Evolutionary conservation across 768 basidiomycete species (phyloP).

Genomic region (Crepidotus variabilis): DNA sequence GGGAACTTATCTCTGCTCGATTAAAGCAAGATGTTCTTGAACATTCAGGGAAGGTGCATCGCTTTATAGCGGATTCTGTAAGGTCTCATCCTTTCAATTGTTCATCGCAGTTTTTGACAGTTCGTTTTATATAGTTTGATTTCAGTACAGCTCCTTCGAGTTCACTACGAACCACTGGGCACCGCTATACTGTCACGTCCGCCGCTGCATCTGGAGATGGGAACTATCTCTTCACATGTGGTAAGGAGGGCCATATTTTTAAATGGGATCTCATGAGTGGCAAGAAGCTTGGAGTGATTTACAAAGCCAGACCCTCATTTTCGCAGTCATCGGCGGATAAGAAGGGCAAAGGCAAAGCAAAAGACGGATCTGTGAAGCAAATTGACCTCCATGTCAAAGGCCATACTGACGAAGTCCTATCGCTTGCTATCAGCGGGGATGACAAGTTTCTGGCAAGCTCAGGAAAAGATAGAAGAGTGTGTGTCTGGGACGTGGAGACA

Average conservation of each 20-base stretch:
- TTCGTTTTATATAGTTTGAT: conserved; percentile 44
- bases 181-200: conserved; percentile 77
- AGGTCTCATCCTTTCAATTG: conserved; percentile 17
- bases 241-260: conserved; percentile 87
- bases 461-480: conserved; percentile 77
- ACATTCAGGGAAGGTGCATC: conserved; percentile 82
- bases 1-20: conserved; percentile 85
- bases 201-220: conserved; percentile 75
- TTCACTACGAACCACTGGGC: conserved; percentile 62
- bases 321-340: conserved; percentile 23
- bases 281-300: conserved; percentile 51
- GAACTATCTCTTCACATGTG: conserved; percentile 77
- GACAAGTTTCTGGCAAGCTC: conserved; percentile 84
- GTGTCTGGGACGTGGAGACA: conserved; percentile 81
- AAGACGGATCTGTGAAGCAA: conserved; percentile 23
- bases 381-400: conserved; percentile 49
- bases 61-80: conserved; percentile 75
- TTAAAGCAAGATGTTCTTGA: conserved; percentile 91
- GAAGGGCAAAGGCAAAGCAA: conserved; percentile 59
- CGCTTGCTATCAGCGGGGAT: conserved; percentile 81
- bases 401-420: conserved; percentile 83
- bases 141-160: conserved; percentile 43
- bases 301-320: conserved; percentile 44
- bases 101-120: background rate
- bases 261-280: conserved; percentile 79